A percentile compares a stretch with the other conserved stretches of the same genome.
Evolutionary conservation across 768 basidiomycete species (phyloP).

Genomic region (Hygrophorus russula): DNA sequence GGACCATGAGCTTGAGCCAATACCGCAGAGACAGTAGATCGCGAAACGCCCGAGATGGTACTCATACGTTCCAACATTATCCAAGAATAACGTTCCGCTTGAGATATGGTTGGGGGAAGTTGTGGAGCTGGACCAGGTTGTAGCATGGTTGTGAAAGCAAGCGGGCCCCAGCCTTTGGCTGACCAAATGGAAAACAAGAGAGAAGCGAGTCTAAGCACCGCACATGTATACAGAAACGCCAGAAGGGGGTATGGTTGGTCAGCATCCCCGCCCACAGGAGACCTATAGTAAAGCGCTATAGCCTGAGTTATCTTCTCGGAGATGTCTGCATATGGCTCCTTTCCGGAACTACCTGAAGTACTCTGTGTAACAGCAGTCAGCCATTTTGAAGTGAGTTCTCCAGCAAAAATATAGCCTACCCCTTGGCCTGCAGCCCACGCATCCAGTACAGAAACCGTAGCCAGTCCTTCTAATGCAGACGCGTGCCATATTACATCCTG

Average conservation of each 20-base stretch:
- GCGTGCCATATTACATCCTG: conserved; percentile 87
- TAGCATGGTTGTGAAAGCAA: conserved; percentile 67
- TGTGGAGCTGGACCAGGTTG: conserved; percentile 49
- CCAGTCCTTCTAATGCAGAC: conserved; percentile 75
- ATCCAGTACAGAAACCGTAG: conserved; percentile 68
- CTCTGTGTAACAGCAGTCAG: conserved; percentile 28
- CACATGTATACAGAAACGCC: conserved; percentile 54
- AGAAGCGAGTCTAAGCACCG: conserved; percentile 62
- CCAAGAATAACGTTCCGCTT: conserved; percentile 32
- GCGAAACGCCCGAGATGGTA: conserved; percentile 55
- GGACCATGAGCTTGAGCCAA: conserved; percentile 77
- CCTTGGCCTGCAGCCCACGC: conserved; percentile 74
- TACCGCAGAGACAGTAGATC: conserved; percentile 51
- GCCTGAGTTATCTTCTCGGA: conserved; percentile 67
- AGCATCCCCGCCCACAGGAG: conserved; percentile 37
- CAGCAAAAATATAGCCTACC: conserved; percentile 35
- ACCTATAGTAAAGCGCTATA: conserved; percentile 47
- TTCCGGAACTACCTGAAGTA: conserved; percentile 35
- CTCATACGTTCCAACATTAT: conserved; percentile 55
- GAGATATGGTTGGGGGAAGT: conserved; percentile 46
- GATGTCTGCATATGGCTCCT: conserved; percentile 69
- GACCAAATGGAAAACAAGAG: conserved; percentile 75
- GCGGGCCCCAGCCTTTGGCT: conserved; percentile 78
- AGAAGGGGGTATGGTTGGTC: conserved; percentile 52
- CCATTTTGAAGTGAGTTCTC: conserved; percentile 5